Evolutionary conservation across 2,329 filamentous ascomycete genomes (phyloP), one percentile per base, ranked within the genome.

Genomic region (Cercospora sp.): DNA sequence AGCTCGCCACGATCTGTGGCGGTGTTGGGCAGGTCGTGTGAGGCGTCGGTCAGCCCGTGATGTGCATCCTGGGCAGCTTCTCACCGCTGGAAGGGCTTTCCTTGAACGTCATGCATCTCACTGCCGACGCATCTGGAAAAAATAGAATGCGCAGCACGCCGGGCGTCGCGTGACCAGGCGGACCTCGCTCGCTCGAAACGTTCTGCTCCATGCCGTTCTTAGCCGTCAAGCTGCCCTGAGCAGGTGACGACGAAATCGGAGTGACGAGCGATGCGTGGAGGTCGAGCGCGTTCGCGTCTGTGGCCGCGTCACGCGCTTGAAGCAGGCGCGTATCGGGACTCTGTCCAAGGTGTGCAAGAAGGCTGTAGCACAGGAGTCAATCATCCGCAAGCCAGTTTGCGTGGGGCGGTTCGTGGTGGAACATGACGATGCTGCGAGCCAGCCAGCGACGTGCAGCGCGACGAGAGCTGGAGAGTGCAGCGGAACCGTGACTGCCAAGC

Each of bases 31-130:
- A 28, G 16, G 60, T 26, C 18, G 45, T 51, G 45, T 51, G 45
- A 26, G 61, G 43, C 43, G 34, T 32, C 61, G 65, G 65, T 45
- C 37, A 61, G 40, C 61, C 58, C 64, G 45, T 55, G 57, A 40
- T 34, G 37, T 40, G 37, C 37, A 32, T 13, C 53, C 53, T 58
- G 53, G 26, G 21, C 30, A 13, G 12, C 28, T 18, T 13, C 16
- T 58, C 53, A 34, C 26, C 53, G 26, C 26, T 32, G 13, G 21
- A 58, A 16, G 53, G 53, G 10, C 53, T 28, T 57, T 57, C 53
- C 53, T 18, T 30, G 53, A 16, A 58, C 53, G 53, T 32, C 53
- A 58, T 58, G 53, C 53, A 58, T 32, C 53, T 58, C 53, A 28
- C 21, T 28, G 53, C 53, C 53, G 53, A 58, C 13, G 53, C 53